Base-by-base conservation (phyloP, 2,329 filamentous ascomycete species). In the Mollisia scopiformis region DNA sequence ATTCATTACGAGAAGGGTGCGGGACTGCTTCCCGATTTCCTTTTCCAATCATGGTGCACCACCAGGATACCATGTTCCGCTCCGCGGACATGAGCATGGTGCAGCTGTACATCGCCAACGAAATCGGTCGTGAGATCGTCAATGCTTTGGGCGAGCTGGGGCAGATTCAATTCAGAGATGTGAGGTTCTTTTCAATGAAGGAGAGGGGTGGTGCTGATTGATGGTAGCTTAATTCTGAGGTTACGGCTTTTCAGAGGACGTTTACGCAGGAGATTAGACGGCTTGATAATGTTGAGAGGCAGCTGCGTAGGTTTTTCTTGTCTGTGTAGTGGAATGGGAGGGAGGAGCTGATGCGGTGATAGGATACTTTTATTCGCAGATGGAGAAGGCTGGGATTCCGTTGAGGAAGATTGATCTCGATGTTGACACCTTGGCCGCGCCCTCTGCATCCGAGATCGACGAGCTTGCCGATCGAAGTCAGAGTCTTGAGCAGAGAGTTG, bases 1-100 rank as follows among this genome's bases (percentile, higher is more conserved):
- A 56, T 55, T 58, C 62, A 68, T 69, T 54, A 55, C 41, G 62
- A 58, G 51, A 64, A 54, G 60, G 39, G 41, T 61, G n/a, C n/a
- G 67, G 65, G 56, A 49, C 57, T 23, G 11, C 10, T 65, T 62
- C 57, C 55, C n/a, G n/a, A 54, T 61, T 62, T 59, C 63, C 61
- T 59, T 66, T 64, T 55, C 68, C n/a, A n/a, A n/a, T n/a, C 67
- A 90, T 89, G 87, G 86, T 85, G 78, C 81, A 84, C 69, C 79
- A 81, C 76, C 80, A 92, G 81, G 93, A 98, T 81, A 97, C 93
- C 79, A 91, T 97, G 83, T 98, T 99, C 88, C 94, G 96, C 86
- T 99, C 95, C 76, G 92, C 93, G 91, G 92, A 97, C 79, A 99
- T 99, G 95, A 97, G 93, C 85, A 90, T 99, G 89, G 96, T 96